Evolutionary conservation across 2,329 filamentous ascomycete genomes (phyloP).

Genomic region (Talaromyces rugulosus): DNA sequence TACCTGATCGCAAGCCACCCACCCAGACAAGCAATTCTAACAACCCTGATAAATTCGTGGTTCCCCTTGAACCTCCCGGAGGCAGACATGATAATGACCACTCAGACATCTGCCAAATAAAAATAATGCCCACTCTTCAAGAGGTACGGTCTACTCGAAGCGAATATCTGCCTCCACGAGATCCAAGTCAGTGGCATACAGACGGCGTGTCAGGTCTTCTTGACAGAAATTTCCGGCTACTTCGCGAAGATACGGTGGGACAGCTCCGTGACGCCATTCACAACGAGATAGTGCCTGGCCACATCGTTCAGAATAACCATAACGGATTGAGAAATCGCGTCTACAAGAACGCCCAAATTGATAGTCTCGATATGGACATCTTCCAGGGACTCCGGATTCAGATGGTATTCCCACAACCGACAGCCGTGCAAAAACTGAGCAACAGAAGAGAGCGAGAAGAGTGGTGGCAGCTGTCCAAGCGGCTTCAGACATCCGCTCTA

Average conservation of each 20-base stretch:
- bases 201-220: conserved; percentile 24
- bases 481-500: conserved; percentile 24
- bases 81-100: conserved; percentile 37
- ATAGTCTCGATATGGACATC: not conserved
- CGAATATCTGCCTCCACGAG: conserved; percentile 31
- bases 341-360: not conserved
- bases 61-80: conserved; percentile 18
- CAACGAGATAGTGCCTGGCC: conserved; percentile 4
- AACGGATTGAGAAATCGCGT: conserved; percentile 4
- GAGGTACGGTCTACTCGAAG: conserved; percentile 27
- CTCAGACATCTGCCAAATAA: conserved; percentile 27
- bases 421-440: conserved; percentile 6
- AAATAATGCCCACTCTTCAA: conserved; percentile 32
- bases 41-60: conserved; percentile 13
- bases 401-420: conserved; percentile 22
- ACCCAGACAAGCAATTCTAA: not conserved
- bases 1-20: conserved; percentile 9
- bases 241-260: conserved; percentile 33
- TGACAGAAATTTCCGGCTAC: conserved; percentile 34
- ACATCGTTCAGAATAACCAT: not conserved
- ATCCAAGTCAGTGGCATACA: conserved; percentile 25
- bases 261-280: conserved; percentile 29
- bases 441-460: conserved; percentile 15
- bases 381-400: conserved; percentile 2
- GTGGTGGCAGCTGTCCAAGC: conserved; percentile 28